Base-by-base conservation (phyloP, 768 basidiomycete genomes). In the Russula sp. region DNA sequence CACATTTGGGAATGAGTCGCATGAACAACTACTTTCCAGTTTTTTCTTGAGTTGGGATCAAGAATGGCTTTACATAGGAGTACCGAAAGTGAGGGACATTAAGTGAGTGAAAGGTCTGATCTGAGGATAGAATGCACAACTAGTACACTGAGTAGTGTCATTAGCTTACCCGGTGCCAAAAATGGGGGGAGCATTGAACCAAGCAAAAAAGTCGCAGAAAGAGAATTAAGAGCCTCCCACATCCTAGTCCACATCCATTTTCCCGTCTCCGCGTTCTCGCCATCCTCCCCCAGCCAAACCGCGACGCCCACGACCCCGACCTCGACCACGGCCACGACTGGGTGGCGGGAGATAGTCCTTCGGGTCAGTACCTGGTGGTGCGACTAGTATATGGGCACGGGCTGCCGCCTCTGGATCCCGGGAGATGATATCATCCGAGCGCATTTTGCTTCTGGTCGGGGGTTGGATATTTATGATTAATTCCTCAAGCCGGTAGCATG, bases 351-450 rank as follows among this genome's bases (percentile, higher is more conserved):
- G 46, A 59, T 67, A 67, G 20, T 66, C 66, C 45, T 61, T 57
- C 22, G 51, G 60, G 47, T 67, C 58, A 14, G 64, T 16, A 46
- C 66, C 66, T 56, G 66, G 66, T 5, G 66, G 66, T 20, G 66
- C 64, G 16, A 67, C 54, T 16, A 65, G 60, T 29, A 67, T 59
- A 42, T 65, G 64, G 7, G 66, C 66, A 47, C 66, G 66, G 7
- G 64, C 64, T 39, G 65, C 60, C 1, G 64, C 66, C 29, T 67
- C 66, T 22, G 66, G 54, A 42, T 67, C 64, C 8, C 60, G 57
- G 22, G 60, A 56, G 46, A 67, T 51, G 29, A 67, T 61, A 51
- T 66, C 65, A 32, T 67, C 66, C 10, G 66, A 67, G 29, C 66
- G 66, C 60, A 67, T 58, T 67, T 67, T 67, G 45, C 64, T 67